Evolutionary conservation across 2,329 filamentous ascomycete species (phyloP), one percentile per base, ranked within the genome.

Genomic region (Onygena corvina): DNA sequence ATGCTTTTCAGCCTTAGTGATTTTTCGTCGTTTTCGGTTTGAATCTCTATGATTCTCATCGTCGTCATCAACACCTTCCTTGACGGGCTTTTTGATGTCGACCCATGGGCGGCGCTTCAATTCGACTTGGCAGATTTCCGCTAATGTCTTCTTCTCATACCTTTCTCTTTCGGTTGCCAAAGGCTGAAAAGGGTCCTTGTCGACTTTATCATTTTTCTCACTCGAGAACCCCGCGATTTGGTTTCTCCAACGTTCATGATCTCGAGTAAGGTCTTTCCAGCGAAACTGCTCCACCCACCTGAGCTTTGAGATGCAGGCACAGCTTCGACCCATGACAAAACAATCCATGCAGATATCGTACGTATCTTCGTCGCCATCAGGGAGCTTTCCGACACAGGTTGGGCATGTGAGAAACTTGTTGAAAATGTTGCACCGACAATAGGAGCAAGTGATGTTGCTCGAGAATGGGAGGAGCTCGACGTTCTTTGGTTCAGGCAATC

Each of bases 281-380:
- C 77, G 71, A 76, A 89, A 95, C 62, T 96, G 92, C 62, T 98
- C 89, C 46, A 86, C 87, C 89, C 90, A 98, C 53, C 78, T 80
- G 8, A 94, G 76, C 8, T 80, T 81, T 2, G 89, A 94, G 46
- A 94, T 76, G 60, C 92, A 98, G 2, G 78, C 79, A 62, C 92
- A 98, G 40, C 89, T 94, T 47, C 92, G 80, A 18, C 92, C 92
- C 84, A 96, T 94, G n/a, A 81, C 84, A 61, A 94, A 98, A 62
- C 92, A 98, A 58, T 98, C 92, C 85, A 98, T 89, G 61, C 92
- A 98, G 18, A 98, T 76, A 63, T 98, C 92, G 62, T 96, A 98
- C 0, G 86, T 86, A 60, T 96, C 80, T 27, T 82, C 86, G 49
- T 87, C 83, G 27, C 80, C 84, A 52, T 76, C 76, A 8, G 76